These are phyloP conservation scores for Cordyceps tenuipes DNA, from an alignment of 2,329 filamentous ascomycete genomes.

Conservation along the genomic window DNA sequence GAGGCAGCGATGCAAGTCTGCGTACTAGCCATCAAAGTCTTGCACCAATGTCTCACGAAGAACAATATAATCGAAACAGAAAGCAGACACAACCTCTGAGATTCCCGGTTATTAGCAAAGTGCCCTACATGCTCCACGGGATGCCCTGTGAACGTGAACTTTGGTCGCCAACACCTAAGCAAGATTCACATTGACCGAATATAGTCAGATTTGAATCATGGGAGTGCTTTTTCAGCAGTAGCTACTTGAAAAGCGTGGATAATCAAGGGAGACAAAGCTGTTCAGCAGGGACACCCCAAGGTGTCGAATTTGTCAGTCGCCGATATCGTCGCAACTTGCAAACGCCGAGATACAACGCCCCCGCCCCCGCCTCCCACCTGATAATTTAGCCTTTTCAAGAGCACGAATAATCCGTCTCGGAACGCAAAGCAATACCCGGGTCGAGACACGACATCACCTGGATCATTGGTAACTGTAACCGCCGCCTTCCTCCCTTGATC, in stretches of 20 bases:
- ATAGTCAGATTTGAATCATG: background rate
- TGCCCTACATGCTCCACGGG: background rate
- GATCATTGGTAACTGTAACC: background rate
- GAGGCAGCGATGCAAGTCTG: too few relatives aligned
- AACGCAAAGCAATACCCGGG: background rate
- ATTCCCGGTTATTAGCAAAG: background rate
- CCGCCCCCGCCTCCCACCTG: background rate
- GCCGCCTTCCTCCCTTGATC: background rate
- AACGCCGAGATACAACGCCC: background rate
- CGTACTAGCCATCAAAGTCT: too few relatives aligned
- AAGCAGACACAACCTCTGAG: too few relatives aligned
- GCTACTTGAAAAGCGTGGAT: background rate
- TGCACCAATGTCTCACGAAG: too few relatives aligned
- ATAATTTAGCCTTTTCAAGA: background rate
- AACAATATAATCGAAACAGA: too few relatives aligned
- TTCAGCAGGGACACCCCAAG: background rate
- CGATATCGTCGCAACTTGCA: background rate
- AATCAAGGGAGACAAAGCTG: background rate
- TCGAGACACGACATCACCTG: conserved; percentile 8
- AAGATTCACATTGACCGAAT: background rate
- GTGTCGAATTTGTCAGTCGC: background rate
- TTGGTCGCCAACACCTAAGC: background rate
- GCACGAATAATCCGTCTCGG: background rate
- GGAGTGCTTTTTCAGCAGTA: background rate
- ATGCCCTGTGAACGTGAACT: background rate